These are phyloP conservation scores for Oryza glaberrima DNA, from an alignment of 176 grass and related monocot genomes.

Conservation along the genomic window DNA sequence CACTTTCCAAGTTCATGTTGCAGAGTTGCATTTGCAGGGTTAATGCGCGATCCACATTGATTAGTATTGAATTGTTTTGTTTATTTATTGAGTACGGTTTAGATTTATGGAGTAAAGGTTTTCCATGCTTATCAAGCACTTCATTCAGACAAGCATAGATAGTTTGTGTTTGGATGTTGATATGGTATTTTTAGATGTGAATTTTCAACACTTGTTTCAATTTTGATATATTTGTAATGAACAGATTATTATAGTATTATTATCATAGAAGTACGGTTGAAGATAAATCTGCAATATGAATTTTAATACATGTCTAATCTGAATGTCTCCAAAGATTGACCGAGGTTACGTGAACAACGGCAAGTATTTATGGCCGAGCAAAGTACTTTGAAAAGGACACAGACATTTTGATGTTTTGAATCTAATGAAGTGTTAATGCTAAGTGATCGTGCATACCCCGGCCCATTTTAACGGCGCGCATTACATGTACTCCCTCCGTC, in stretches of 20 bases:
- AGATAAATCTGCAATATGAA: no score
- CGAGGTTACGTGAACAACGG: background rate
- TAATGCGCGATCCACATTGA: no score
- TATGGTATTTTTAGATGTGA: no score
- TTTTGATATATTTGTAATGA: background rate
- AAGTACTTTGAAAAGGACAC: background rate
- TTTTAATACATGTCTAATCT: no score
- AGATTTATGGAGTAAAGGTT: background rate
- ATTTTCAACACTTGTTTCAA: background rate
- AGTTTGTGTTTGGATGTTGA: no score
- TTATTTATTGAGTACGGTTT: background rate
- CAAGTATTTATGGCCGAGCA: background rate
- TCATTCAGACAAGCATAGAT: no score
- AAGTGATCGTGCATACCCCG: background rate
- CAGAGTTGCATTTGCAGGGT: no score
- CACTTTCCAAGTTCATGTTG: no score
- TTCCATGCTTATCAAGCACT: background rate
- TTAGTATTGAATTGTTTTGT: background rate
- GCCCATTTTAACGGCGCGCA: background rate
- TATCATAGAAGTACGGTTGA: no score
- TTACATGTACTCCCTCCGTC: background rate
- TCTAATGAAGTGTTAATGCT: background rate
- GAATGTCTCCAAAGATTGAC: background rate
- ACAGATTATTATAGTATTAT: background rate
- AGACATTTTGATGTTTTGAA: background rate